Evolutionary conservation across 2,329 filamentous ascomycete genomes (phyloP), one percentile per base, ranked within the genome.

Genomic region (Fusarium sp.): DNA sequence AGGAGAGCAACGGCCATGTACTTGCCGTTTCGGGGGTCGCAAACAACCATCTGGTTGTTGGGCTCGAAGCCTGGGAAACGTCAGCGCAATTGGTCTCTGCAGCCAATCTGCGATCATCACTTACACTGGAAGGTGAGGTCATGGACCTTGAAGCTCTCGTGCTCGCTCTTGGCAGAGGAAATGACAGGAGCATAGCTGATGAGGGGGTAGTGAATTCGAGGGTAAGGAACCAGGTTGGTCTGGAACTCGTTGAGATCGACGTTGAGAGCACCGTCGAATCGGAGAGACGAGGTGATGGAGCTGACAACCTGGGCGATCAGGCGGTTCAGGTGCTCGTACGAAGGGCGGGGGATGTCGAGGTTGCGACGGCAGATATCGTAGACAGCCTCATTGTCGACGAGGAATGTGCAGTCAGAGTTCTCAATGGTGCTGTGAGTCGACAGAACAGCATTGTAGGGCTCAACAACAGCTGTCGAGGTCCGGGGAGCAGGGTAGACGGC

Each of bases 141-240:
- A 72, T 91, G 89, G 65, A 95, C 92, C 88, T 94, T 95, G 90
- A 95, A 95, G 87, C 93, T 94, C 87, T 97, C 94, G 81, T 97
- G 94, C 57, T 91, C 90, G 84, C 93, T 94, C 89, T 94, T 94
- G 86, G 89, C 87, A 68, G 91, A 90, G 25, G 91, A 93, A 74
- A 93, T 87, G 77, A 94, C 91, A 35, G 91, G 91, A 12, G 92
- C 91, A 80, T 93, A 93, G 85, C 90, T 92, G 85, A 93, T 92
- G 56, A 93, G 85, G 62, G 92, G 92, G 84, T 93, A 94, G 86
- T 93, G 91, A 76, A 94, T 93, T 82, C 91, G 91, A 38, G 91
- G 91, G 83, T 92, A 93, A 30, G 91, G 91, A 63, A 93, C 92
- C 84, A 94, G 81, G 86, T 93, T 93, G 82, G 91, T 93, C 87